Base-by-base conservation (phyloP, 2,329 filamentous ascomycete species). In the Xylariaceae sp. region DNA sequence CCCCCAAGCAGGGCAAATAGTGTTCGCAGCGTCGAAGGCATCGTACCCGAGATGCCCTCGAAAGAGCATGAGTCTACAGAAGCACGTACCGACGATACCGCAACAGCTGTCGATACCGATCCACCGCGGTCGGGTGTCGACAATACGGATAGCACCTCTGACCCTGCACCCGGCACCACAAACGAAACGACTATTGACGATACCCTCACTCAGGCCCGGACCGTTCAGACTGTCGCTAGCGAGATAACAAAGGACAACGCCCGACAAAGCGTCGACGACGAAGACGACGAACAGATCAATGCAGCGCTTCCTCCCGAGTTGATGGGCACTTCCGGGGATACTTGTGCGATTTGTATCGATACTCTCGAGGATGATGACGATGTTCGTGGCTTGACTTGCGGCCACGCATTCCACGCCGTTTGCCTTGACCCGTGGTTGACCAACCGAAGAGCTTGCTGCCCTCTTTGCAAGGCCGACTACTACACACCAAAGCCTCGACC, bases 391-490 rank as follows among this genome's bases (percentile, higher is more conserved):
- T 70, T 98, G 47, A 89, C 88, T 3, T 98, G 93, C 59, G 93
- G 93, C n/a, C 93, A 98, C 64, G 90, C 91, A 40, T 98, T 97
- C 78, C 93, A 98, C 63, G 90, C 89, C 38, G 87, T 85, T 30
- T 98, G 93, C 61, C 80, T 98, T 37, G 93, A 98, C 55, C 93
- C 93, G 9, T 98, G 93, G 93, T 71, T 98, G 49, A 98, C 93
- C 9, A 90, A 87, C 59, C 81, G 93, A 49, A 84, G 91, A 51
- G 93, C 93, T 19, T 97, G 91, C 71, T 98, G 93, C 63, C 93
- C 93, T 4, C 81, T 98, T 6, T 98, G 93, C 74, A 98, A 98
- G 69, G 88, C 91, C 31, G 93, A 98, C 61, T 98, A 97, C 64
- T 97, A 95, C 64, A 84, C 89, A 3, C 91, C 93, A 0, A 97